Percentiles rank a stretch among this genome's conserved stretches.
phyloP scores from a whole-genome alignment of 2,329 filamentous ascomycete species.

The Dothistroma pini region DNA sequence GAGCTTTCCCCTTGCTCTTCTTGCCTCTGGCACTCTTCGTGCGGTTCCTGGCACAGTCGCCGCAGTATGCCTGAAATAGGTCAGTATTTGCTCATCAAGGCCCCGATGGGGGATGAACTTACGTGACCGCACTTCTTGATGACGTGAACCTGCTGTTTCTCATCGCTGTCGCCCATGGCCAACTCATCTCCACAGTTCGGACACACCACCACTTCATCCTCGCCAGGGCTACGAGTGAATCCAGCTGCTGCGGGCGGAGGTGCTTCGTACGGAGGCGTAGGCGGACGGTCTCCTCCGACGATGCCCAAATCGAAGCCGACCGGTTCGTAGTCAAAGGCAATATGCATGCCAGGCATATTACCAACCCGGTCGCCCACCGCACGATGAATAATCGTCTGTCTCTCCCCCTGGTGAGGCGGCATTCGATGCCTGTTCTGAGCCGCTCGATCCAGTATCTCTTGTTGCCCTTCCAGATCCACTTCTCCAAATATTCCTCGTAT shows the following conservation, averaged over 20 bases:
- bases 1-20: constrained; percentile 39
- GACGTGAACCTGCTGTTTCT: constrained; percentile 87
- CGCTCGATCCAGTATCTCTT: neutral
- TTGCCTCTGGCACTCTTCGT: constrained; percentile 17
- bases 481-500: neutral
- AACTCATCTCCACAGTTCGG: constrained; percentile 84
- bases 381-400: neutral
- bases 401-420: neutral
- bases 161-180: constrained; percentile 63
- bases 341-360: constrained; percentile 4
- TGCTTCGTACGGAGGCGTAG: constrained; percentile 55
- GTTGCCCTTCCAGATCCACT: neutral
- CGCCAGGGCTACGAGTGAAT: constrained; percentile 72
- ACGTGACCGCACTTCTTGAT: constrained; percentile 91
- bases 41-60: constrained; percentile 47
- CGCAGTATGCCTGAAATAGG: constrained; percentile 49
- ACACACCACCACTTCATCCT: constrained; percentile 73
- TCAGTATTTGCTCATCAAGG: constrained; percentile 10
- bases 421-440: neutral
- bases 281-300: constrained; percentile 27
- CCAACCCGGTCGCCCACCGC: neutral
- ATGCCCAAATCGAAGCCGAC: constrained; percentile 45
- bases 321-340: constrained; percentile 38
- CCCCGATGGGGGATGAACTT: constrained; percentile 36
- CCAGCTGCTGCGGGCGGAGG: constrained; percentile 66